Conservation (phyloP, 2,329 filamentous ascomycete genomes). For the Pleomassaria siparia region DNA sequence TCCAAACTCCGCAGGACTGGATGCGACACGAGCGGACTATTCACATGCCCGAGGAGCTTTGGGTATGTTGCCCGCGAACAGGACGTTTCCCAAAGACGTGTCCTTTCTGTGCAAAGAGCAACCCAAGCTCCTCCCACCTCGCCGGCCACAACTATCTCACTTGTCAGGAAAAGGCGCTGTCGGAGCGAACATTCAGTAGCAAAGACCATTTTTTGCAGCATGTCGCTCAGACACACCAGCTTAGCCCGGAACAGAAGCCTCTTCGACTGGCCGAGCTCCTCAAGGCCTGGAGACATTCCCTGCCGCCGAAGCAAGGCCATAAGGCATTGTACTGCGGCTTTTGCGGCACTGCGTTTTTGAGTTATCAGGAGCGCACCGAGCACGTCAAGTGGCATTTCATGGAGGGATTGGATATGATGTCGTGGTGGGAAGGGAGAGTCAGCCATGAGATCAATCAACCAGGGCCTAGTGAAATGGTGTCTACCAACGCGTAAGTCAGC, state of each 20-base stretch:
- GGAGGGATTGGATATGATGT: conserved; percentile 27
- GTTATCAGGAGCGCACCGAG: conserved; percentile 25
- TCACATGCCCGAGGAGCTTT: conserved; percentile 53
- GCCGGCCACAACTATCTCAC: conserved; percentile 54
- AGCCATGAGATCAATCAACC: conserved; percentile 15
- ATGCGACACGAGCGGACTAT: conserved; percentile 63
- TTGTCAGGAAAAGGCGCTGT: conserved; percentile 59
- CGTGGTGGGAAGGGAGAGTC: conserved; percentile 26
- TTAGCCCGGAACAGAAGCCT: conserved; percentile 43
- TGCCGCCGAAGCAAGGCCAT: conserved; percentile 18
- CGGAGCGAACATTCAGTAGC: conserved; percentile 56
- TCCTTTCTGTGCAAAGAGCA: conserved; percentile 51
- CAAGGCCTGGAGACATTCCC: conserved; percentile 23
- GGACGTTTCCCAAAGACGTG: conserved; percentile 46
- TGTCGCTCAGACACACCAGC: conserved; percentile 51
- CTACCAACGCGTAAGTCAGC: conserved; percentile 16
- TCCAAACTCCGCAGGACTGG: conserved; percentile 54
- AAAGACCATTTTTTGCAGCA: conserved; percentile 56
- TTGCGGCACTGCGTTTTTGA: conserved; percentile 21
- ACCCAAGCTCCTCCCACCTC: conserved; percentile 51
- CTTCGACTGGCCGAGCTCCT: conserved; percentile 27
- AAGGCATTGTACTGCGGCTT: conserved; percentile 32
- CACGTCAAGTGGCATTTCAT: conserved; percentile 30
- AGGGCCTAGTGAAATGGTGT: not conserved
- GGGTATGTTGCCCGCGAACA: conserved; percentile 25